Evolutionary conservation across 257 asterid species (phyloP), one percentile per base, ranked within the genome.

Genomic region (Ballota nigra): DNA sequence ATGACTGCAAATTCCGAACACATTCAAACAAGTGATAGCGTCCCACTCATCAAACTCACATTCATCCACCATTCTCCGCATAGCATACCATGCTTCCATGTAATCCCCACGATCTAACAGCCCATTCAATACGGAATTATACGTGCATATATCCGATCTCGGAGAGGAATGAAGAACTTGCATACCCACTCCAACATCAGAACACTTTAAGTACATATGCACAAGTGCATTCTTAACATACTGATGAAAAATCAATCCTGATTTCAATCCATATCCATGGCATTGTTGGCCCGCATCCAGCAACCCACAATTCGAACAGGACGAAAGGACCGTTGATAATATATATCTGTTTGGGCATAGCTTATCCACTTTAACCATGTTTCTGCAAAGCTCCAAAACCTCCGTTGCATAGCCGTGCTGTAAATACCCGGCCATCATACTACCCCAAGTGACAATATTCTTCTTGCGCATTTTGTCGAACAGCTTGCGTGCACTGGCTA

Each of bases 141-240:
- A 86, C 1, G 98, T 79, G 71, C 80, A 84, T 28, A 79, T 59
- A 85, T 87, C 96, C 23, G 84, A 76, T 58, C 76, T 80, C 36
- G 96, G 86, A 31, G 77, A 73, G 11, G 81, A 82, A 77, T 83
- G 45, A 71, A 91, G 79, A 70, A 86, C 83, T 73, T 45, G 38
- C 77, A 86, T 53, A 52, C 95, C 95, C 58, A 62, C 88, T 4
- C 76, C 69, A 71, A 80, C 72, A 61, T 77, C 83, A 15, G 75
- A 78, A 65, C 83, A 84, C 79, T 63, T 66, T 7, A 88, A 78
- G 69, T 91, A 93, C 86, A 93, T 33, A 23, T 83, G 65, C 13
- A 91, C 78, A 51, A 93, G 85, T 19, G 88, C 89, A 80, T 93
- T 93, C 64, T 84, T 91, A 49, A 93, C 96, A 62, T 81, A 87